A percentile compares a stretch with the other conserved stretches of the same genome.
Conservation (phyloP, 2,329 filamentous ascomycete species). For the Neonectria punicea region DNA sequence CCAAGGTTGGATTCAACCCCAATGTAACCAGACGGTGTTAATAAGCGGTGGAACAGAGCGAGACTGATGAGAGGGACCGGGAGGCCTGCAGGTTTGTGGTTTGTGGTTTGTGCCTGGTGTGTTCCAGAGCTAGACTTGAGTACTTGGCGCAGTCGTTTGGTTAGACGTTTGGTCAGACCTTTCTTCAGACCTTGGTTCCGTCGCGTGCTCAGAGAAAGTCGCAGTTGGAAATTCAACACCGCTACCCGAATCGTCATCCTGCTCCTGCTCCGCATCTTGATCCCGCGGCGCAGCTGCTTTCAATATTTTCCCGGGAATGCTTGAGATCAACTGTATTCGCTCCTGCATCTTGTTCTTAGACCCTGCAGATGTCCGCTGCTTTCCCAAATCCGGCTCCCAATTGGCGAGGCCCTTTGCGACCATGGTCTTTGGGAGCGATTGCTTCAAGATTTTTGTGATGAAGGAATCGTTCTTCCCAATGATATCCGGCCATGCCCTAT, state of each 20-base stretch:
- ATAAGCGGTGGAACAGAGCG: neutral
- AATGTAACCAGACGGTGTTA: neutral
- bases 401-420: conserved; percentile 54
- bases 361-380: conserved; percentile 14
- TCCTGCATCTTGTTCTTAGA: conserved; percentile 21
- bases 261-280: neutral
- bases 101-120: neutral
- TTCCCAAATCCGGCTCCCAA: conserved; percentile 51
- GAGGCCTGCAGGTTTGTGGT: neutral
- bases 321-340: conserved; percentile 26
- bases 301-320: conserved; percentile 29
- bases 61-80: neutral
- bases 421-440: conserved; percentile 53
- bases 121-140: neutral
- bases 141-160: neutral
- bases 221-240: neutral
- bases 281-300: neutral
- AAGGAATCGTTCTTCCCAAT: conserved; percentile 48
- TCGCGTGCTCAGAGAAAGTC: neutral
- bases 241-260: neutral
- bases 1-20: neutral
- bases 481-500: conserved; percentile 55
- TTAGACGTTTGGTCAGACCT: neutral
- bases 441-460: conserved; percentile 50
- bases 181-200: neutral